Base-by-base conservation (phyloP, 2,329 filamentous ascomycete genomes). In the Trichoderma sp. region DNA sequence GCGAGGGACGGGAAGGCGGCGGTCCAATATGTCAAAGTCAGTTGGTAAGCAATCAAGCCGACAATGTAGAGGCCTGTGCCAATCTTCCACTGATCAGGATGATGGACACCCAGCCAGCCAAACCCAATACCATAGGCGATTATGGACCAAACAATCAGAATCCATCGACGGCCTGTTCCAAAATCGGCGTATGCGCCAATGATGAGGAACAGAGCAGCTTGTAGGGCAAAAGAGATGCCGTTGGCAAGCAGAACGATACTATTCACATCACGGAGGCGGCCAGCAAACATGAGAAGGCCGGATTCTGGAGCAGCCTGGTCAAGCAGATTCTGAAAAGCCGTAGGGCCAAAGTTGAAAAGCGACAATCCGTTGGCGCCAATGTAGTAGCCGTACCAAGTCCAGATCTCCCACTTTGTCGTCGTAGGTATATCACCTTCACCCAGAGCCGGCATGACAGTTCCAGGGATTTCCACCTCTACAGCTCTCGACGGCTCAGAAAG, bases 21-120 rank as follows among this genome's bases (percentile, higher is more conserved):
- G 0, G 89, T 91, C 89, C 90, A 92, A 78, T 91, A 92, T 0
- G 90, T 92, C 63, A 92, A 81, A 0, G 88, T 90, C 3, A 90
- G 86, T 79, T 92, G 90, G 75, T 92, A 92, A 1, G 87, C 86
- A 73, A 92, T 89, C 56, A 92, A 78, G 2, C 90, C 90, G 18
- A 91, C 86, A 70, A 92, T 90, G 77, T 92, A 92, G 18, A 93
- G 78, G 0, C 86, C 90, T 0, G 88, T 84, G 0, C 83, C 91
- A 9, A 85, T 81, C 62, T 86, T 83, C 91, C 91, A 93, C 77
- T 90, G 83, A 3, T 84, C 82, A 18, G 85, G 79, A 0, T 84
- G 86, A 72, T 91, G 88, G 0, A 92, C 89, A 24, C 89, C 90
- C 2, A 92, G 79, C 89, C 90, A 92, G 64, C 85, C 90, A 74